phyloP scores from a whole-genome alignment of 176 grass and related monocot genomes.

The Dactylis glomerata region DNA sequence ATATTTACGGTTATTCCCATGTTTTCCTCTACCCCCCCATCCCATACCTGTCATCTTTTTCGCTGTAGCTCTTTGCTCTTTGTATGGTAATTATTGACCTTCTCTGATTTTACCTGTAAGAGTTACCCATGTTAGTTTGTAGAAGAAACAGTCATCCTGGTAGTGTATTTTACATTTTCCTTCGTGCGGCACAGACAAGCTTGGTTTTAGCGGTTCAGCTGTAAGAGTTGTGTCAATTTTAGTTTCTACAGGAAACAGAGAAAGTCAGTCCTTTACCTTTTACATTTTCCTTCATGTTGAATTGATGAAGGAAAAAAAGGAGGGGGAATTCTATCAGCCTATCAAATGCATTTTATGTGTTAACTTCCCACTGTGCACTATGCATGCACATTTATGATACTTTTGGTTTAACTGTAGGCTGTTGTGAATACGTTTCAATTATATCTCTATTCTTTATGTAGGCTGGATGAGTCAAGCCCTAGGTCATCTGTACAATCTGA shows the following conservation, averaged over 20 bases:
- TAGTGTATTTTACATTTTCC: background rate
- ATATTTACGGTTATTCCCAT: constrained; percentile 5
- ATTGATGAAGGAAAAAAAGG: background rate
- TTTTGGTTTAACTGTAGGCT: background rate
- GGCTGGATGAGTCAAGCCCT: constrained; percentile 82
- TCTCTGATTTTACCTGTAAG: background rate
- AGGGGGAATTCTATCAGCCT: background rate
- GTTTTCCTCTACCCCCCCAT: background rate
- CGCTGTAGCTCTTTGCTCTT: background rate
- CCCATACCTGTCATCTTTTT: background rate
- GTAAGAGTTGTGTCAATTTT: background rate
- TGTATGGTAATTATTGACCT: background rate
- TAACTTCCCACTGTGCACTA: background rate
- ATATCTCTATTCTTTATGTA: constrained; percentile 29
- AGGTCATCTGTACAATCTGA: constrained; percentile 65
- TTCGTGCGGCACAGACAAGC: background rate
- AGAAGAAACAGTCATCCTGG: background rate
- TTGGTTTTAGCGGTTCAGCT: background rate
- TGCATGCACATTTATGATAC: background rate
- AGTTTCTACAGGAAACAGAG: background rate
- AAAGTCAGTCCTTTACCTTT: background rate
- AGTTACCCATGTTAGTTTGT: background rate
- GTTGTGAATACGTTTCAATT: background rate
- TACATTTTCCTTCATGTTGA: background rate
- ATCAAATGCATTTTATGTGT: background rate